Conservation (phyloP, 495 filamentous ascomycete genomes). For the Talaromyces nanjingensis region DNA sequence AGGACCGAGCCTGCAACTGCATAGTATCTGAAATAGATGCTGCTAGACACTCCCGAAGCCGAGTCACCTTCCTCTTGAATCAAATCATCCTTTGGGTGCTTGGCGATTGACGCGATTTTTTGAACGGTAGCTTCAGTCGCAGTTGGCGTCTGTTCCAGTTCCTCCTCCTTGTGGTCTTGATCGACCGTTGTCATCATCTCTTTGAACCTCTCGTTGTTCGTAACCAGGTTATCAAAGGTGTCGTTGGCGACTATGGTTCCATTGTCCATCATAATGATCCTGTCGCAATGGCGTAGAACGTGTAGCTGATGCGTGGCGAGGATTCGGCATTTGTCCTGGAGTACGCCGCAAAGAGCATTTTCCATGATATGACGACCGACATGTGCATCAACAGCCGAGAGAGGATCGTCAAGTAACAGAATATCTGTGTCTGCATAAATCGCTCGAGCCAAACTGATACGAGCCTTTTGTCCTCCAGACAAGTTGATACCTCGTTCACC, state of each 20-base stretch:
- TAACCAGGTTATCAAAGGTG: constrained; percentile 15
- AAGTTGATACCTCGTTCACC: constrained; percentile 77
- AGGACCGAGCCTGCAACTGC: constrained; percentile 68
- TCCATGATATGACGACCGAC: constrained; percentile 23
- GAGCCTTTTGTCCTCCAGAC: constrained; percentile 74
- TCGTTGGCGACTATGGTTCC: constrained; percentile 23
- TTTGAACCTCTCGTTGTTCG: constrained; percentile 11
- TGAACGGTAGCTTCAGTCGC: neutral
- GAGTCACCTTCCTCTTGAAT: constrained; percentile 90
- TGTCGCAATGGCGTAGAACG: constrained; percentile 13
- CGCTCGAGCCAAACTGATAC: constrained; percentile 51
- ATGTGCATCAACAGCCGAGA: constrained; percentile 45
- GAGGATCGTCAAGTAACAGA: constrained; percentile 42
- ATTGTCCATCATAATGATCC: constrained; percentile 18
- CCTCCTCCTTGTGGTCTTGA: constrained; percentile 9
- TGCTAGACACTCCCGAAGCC: constrained; percentile 72
- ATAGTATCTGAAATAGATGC: constrained; percentile 75
- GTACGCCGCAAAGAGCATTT: constrained; percentile 12
- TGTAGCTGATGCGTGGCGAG: constrained; percentile 19
- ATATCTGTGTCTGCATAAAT: constrained; percentile 46
- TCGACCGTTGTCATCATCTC: constrained; percentile 11
- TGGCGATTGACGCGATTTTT: constrained; percentile 39
- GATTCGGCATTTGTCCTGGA: constrained; percentile 10
- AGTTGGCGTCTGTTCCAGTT: neutral
- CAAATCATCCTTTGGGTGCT: constrained; percentile 50